Evolutionary conservation across 1,284 basidiomycete species (phyloP), one percentile per base, ranked within the genome.

Genomic region (Apiotrichum mycotoxinovorans): DNA sequence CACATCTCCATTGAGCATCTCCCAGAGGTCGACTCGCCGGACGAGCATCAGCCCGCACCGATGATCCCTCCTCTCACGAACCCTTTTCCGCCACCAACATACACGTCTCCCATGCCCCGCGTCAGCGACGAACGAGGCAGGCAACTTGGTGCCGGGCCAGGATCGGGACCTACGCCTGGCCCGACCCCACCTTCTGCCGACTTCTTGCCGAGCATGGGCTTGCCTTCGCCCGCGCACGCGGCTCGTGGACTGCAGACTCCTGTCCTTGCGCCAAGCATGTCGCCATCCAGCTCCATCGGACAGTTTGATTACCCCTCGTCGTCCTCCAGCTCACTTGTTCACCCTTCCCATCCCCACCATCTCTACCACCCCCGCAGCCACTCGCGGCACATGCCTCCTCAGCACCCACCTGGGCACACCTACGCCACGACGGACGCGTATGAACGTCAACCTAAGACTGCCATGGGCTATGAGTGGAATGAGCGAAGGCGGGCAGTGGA

Each of bases 381-480:
- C 44, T 51, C 22, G 44, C 57, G 10, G 15, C 49, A 18, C 25
- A 43, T 27, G 35, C 46, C 17, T 33, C 40, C 10, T 50, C 56
- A 27, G 47, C 50, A 18, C 40, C 20, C 35, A 17, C 26, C 37
- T 26, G 42, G 42, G 14, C 42, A 27, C 14, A 18, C 23, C 54
- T 27, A 46, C 56, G 9, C 50, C 57, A 9, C 42, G 10, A 22
- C 23, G 11, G 59, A 61, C 17, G 46, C 43, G 27, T 58, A 56
- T 37, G 61, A 60, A 43, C 58, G 56, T 11, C 58, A 58, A 23
- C 57, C 60, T 3, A 22, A 54, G 5, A 52, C 52, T 20, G 63
- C 58, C 11, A 37, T 26, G 22, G 65, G 65, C 3, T 64, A 64
- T 54, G 63, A 64, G 38, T 66, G 60, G 62, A 58, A 64, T 20